A percentile compares a stretch with the other conserved stretches of the same genome.
These are phyloP conservation scores for Cairneyella variabilis DNA, from an alignment of 495 filamentous ascomycete genomes.

Conservation along the genomic window DNA sequence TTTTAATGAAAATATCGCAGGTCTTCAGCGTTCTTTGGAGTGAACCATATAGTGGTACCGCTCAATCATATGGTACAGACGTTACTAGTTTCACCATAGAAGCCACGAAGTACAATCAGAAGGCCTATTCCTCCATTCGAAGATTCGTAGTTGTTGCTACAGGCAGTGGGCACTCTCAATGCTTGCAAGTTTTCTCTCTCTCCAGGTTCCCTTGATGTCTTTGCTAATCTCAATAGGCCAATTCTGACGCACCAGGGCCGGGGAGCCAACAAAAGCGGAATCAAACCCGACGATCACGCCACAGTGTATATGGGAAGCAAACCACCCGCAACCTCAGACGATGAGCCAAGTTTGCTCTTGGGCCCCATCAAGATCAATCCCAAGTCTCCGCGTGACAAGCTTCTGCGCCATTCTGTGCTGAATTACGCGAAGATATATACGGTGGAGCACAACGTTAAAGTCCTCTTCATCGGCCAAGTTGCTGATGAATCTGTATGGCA, in stretches of 20 bases:
- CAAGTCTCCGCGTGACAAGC: slow-evolving; percentile 12
- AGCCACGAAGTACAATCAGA: background rate
- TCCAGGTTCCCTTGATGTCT: background rate
- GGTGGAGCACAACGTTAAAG: slow-evolving; percentile 21
- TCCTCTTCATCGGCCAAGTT: slow-evolving; percentile 15
- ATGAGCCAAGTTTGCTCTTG: background rate
- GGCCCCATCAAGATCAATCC: slow-evolving; percentile 11
- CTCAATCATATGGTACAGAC: background rate
- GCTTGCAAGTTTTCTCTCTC: slow-evolving; percentile 12
- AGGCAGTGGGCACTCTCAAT: slow-evolving; percentile 5
- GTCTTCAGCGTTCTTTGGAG: slow-evolving; percentile 25
- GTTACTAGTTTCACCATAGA: background rate
- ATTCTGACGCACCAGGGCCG: slow-evolving; percentile 13
- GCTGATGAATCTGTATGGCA: background rate
- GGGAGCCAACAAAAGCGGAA: slow-evolving; percentile 10
- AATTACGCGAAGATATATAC: slow-evolving; percentile 25
- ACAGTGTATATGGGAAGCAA: slow-evolving; percentile 7
- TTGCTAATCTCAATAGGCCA: slow-evolving; percentile 1
- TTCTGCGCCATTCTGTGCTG: slow-evolving; percentile 5
- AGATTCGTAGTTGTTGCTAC: slow-evolving; percentile 16
- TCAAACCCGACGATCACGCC: slow-evolving; percentile 10
- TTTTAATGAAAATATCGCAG: slow-evolving; percentile 1
- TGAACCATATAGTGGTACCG: slow-evolving; percentile 12
- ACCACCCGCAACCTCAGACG: background rate
- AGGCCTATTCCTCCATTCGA: slow-evolving; percentile 2